Evolutionary conservation across 164 flowering plant genomes (phyloP).

Genomic region (grape (Vitis vinifera)): DNA sequence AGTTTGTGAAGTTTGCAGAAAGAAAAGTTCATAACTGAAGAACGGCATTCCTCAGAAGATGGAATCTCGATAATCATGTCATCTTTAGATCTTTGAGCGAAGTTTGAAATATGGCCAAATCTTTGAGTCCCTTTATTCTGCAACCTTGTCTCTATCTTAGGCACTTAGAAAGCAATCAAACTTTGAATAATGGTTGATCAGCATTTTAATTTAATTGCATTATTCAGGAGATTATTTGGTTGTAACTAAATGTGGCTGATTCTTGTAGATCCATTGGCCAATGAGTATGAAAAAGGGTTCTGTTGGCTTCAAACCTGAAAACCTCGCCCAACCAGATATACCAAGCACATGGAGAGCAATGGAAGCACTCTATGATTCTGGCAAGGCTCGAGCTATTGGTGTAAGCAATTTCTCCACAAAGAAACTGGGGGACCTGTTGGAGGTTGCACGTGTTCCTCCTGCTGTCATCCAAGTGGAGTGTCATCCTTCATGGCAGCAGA

Average conservation of each 20-base stretch:
- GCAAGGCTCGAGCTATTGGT: slow-evolving; percentile 81
- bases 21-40: too few species aligned
- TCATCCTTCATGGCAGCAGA: slow-evolving; percentile 78
- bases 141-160: neutral
- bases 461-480: slow-evolving; percentile 88
- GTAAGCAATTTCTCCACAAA: slow-evolving; percentile 85
- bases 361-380: slow-evolving; percentile 75
- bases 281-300: slow-evolving; percentile 49
- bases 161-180: neutral
- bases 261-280: slow-evolving; percentile 81
- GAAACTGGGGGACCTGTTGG: slow-evolving; percentile 61
- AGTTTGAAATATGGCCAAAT: neutral
- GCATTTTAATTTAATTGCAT: neutral
- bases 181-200: neutral
- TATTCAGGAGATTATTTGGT: neutral
- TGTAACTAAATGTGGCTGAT: slow-evolving; percentile 1
- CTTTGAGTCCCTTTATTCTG: neutral
- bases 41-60: too few species aligned
- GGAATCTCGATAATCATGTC: too few species aligned
- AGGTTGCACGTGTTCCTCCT: slow-evolving; percentile 71
- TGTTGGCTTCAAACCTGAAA: slow-evolving; percentile 50
- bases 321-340: slow-evolving; percentile 42
- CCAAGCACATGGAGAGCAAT: slow-evolving; percentile 82
- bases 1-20: neutral
- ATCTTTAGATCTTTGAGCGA: neutral